Evolutionary conservation across 345 rosid genomes (phyloP).

Genomic region (Salix udensis): DNA sequence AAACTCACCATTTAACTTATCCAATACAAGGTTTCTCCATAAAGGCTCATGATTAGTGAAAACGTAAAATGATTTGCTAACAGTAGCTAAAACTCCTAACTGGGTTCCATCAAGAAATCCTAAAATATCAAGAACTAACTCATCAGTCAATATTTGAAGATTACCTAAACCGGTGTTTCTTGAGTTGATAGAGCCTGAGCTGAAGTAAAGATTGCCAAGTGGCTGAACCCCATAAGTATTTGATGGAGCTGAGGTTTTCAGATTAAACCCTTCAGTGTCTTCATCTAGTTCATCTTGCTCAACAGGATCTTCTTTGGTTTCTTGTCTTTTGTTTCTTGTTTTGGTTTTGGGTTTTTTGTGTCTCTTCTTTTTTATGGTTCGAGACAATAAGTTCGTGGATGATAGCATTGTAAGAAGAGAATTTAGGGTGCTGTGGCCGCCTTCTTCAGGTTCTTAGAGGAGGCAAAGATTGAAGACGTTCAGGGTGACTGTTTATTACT

Average conservation of each 20-base stretch:
- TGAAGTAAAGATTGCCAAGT: slow-evolving; percentile 72
- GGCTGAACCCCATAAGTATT: slow-evolving; percentile 75
- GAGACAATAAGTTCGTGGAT: slow-evolving; percentile 32
- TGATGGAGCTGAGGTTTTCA: slow-evolving; percentile 53
- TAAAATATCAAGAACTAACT: slow-evolving; percentile 71
- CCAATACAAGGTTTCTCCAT: slow-evolving; percentile 88
- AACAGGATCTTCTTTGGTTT: neutral
- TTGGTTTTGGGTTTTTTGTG: slow-evolving; percentile 16
- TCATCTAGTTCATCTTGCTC: slow-evolving; percentile 34
- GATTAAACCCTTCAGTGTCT: slow-evolving; percentile 49
- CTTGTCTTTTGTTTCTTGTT: slow-evolving; percentile 13
- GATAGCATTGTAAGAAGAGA: slow-evolving; percentile 30
- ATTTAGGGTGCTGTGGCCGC: neutral
- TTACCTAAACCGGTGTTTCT: slow-evolving; percentile 82
- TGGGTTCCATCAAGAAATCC: slow-evolving; percentile 55
- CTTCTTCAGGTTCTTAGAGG: neutral
- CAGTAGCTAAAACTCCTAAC: slow-evolving; percentile 65
- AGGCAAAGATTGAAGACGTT: neutral
- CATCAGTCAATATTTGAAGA: slow-evolving; percentile 65
- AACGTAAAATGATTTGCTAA: slow-evolving; percentile 72
- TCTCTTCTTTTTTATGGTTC: slow-evolving; percentile 21
- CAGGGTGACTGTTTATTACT: neutral
- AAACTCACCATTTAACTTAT: slow-evolving; percentile 52
- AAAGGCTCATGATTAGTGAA: slow-evolving; percentile 71
- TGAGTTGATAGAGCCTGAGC: slow-evolving; percentile 47